These are phyloP conservation scores for Calonectria honghensis DNA, from an alignment of 2,329 filamentous ascomycete species.

Conservation along the genomic window DNA sequence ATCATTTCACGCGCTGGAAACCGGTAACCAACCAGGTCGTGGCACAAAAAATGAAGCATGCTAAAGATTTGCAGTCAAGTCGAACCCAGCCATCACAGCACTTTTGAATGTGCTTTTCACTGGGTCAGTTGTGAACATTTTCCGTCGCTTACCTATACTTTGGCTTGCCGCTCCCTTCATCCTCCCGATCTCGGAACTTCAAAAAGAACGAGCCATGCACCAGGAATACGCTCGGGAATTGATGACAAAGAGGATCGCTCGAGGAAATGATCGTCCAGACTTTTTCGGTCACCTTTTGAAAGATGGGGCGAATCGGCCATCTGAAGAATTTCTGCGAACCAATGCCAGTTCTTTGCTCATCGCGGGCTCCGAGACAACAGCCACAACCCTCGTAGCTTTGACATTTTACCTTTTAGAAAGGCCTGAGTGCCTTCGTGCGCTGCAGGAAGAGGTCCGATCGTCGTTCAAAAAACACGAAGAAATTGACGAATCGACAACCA, in stretches of 20 bases:
- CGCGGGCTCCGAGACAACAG: conserved; percentile 29
- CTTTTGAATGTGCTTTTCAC: conserved; percentile 27
- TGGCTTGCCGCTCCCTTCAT: conserved; percentile 8
- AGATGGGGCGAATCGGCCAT: neutral
- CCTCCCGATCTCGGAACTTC: conserved; percentile 14
- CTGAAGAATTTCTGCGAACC: conserved; percentile 7
- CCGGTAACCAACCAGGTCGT: neutral
- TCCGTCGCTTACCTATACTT: conserved; percentile 14
- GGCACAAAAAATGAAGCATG: neutral
- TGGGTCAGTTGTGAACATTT: conserved; percentile 16
- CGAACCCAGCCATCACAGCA: conserved; percentile 25
- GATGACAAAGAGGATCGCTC: conserved; percentile 18
- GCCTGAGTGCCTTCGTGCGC: neutral
- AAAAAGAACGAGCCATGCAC: conserved; percentile 23
- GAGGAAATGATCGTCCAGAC: conserved; percentile 24
- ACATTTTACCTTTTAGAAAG: conserved; percentile 20
- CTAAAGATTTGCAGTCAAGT: neutral
- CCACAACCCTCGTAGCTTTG: conserved; percentile 19
- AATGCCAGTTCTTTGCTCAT: conserved; percentile 26
- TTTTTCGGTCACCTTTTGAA: conserved; percentile 19
- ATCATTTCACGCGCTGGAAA: conserved; percentile 20
- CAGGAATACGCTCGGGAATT: conserved; percentile 13
- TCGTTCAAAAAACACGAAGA: conserved; percentile 21
- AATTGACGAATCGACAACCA: conserved; percentile 26
- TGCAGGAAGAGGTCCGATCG: conserved; percentile 21